phyloP scores from a whole-genome alignment of 2,329 filamentous ascomycete species.

The Epichloe coenophiala region DNA sequence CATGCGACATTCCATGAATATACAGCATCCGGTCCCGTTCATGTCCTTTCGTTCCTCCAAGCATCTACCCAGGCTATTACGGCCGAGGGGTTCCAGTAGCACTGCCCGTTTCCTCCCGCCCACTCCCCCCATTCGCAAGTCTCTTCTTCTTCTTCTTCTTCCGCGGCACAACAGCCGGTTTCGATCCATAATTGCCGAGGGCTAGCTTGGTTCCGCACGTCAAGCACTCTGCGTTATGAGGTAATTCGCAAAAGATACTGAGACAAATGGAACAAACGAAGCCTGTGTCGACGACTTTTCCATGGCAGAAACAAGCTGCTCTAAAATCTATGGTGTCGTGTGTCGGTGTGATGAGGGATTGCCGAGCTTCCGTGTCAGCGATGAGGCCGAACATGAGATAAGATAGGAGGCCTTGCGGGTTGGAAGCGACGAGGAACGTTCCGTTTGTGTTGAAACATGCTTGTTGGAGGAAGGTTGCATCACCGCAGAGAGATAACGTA shows the following conservation, averaged over 20 bases:
- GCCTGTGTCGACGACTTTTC: constrained; percentile 77
- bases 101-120: constrained; percentile 42
- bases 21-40: neutral
- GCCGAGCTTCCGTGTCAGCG: constrained; percentile 42
- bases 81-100: constrained; percentile 45
- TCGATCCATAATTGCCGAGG: constrained; percentile 63
- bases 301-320: constrained; percentile 96
- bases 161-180: constrained; percentile 59
- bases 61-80: constrained; percentile 11
- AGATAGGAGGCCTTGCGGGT: constrained; percentile 64
- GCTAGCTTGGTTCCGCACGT: constrained; percentile 71
- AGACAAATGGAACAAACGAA: constrained; percentile 95
- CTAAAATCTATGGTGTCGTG: constrained; percentile 87
- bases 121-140: constrained; percentile 33
- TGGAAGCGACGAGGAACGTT: constrained; percentile 37
- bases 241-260: constrained; percentile 72
- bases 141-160: constrained; percentile 70
- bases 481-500: constrained; percentile 71
- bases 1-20: no score
- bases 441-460: constrained; percentile 53
- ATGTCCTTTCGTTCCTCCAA: neutral
- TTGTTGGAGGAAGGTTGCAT: constrained; percentile 88
- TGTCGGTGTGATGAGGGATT: constrained; percentile 62
- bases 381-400: constrained; percentile 93
- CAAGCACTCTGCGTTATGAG: constrained; percentile 53